phyloP scores from a whole-genome alignment of 2,329 filamentous ascomycete species.

The Alternaria solani region DNA sequence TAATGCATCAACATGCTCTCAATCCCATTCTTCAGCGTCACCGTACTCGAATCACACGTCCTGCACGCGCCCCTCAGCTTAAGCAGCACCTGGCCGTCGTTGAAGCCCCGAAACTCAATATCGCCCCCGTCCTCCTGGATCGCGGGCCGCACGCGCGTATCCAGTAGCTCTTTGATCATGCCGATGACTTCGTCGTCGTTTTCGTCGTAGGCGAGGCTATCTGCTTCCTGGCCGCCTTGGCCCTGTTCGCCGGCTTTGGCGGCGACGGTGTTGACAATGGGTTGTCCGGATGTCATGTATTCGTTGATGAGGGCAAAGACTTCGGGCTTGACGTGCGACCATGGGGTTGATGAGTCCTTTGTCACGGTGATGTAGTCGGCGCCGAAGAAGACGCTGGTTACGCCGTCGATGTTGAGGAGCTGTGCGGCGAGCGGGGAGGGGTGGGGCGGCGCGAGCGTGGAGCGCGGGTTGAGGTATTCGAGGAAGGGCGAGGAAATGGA shows the following conservation, averaged over 20 bases:
- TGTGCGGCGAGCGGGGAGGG: slow-evolving; percentile 90
- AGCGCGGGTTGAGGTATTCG: slow-evolving; percentile 89
- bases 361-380: slow-evolving; percentile 96
- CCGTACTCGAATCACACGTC: slow-evolving; percentile 95
- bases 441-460: slow-evolving; percentile 86
- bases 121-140: slow-evolving; percentile 98
- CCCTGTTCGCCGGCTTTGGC: slow-evolving; percentile 62
- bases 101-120: slow-evolving; percentile 92
- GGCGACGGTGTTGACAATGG: slow-evolving; percentile 76
- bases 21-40: slow-evolving; percentile 96
- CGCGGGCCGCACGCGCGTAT: slow-evolving; percentile 91
- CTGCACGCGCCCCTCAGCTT: slow-evolving; percentile 93
- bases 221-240: slow-evolving; percentile 63
- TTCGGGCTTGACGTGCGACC: slow-evolving; percentile 95
- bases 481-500: slow-evolving; percentile 78
- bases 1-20: slow-evolving; percentile 94
- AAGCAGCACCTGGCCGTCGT: slow-evolving; percentile 81
- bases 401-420: slow-evolving; percentile 91
- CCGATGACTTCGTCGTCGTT: slow-evolving; percentile 93
- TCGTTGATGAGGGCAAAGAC: slow-evolving; percentile 96
- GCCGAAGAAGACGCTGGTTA: slow-evolving; percentile 95
- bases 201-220: slow-evolving; percentile 83
- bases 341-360: slow-evolving; percentile 85
- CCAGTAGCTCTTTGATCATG: slow-evolving; percentile 98
- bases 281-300: slow-evolving; percentile 82